Evolutionary conservation across 2,329 filamentous ascomycete genomes (phyloP), one percentile per base, ranked within the genome.

Genomic region (Purpureocillium takamizusanense): DNA sequence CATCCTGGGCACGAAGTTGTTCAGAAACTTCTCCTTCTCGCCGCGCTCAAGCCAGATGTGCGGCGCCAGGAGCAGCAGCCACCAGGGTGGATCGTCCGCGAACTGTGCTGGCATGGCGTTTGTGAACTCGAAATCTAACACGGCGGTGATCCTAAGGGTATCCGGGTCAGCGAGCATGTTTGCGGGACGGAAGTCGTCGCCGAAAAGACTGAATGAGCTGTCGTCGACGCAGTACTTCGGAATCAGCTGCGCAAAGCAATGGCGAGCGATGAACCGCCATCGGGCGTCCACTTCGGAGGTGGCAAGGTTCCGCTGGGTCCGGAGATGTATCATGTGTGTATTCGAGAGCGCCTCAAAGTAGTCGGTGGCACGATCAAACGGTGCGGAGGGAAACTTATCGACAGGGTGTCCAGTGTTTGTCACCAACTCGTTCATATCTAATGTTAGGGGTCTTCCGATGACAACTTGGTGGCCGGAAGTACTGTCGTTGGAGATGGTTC

Each of bases 81-180:
- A 66, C 57, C 56, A 63, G 15, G 63, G 61, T 36, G 53, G 52
- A 18, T 62, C 59, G 39, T 56, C 56, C 2, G 55, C 37, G 43
- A 59, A 65, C 42, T 66, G 57, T 3, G 52, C 49, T 1, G 62
- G 63, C 56, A 63, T 58, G 35, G 49, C 46, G 42, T 69, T 62
- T 33, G 61, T 62, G 34, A 63, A 67, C 46, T 66, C 62, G 17
- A 56, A 51, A 41, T 67, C 62, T 29, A 67, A 42, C 14, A 64
- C 46, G 1, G 59, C 62, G 1, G 49, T 62, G 31, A 66, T 60
- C 6, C 43, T 45, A 3, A 60, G 45, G 21, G 54, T 64, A 5
- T 52, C 41, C 9, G 52, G 56, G 36, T 68, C 49, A 11, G 54
- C 46, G 21, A 66, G 56, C 46, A 67, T 61, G 41, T 67, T 66